Evolutionary conservation across 164 flowering plant species (phyloP).

Genomic region (Nymphaea colorata): DNA sequence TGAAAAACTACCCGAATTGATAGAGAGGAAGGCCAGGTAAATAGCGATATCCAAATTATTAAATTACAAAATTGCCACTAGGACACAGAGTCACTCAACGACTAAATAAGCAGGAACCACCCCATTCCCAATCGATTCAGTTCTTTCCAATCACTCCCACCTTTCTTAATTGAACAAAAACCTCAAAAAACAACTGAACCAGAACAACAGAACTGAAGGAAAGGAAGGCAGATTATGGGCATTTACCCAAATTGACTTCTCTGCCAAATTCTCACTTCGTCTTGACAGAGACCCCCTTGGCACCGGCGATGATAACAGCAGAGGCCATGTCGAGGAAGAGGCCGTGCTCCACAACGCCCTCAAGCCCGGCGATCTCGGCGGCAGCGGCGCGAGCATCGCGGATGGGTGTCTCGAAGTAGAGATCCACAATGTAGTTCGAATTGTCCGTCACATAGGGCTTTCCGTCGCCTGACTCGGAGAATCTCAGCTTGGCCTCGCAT

Average conservation of each 20-base stretch:
- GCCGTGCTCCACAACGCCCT: conserved; percentile 13
- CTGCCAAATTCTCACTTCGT: conserved; percentile 5
- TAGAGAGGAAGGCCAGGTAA: no score
- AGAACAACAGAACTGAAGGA: not conserved
- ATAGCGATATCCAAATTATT: no score
- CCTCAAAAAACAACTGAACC: not conserved
- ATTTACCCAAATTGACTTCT: not conserved
- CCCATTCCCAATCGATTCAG: not conserved
- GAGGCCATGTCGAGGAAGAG: conserved; percentile 9
- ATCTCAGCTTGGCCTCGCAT: conserved; percentile 5
- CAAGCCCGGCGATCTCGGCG: conserved; percentile 8
- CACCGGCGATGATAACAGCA: conserved; percentile 8
- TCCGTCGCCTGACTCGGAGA: conserved; percentile 1
- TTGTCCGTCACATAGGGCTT: conserved; percentile 12
- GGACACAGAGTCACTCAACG: not conserved
- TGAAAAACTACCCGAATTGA: no score
- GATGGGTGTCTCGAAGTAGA: conserved; percentile 11
- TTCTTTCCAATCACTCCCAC: not conserved
- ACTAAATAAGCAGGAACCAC: not conserved
- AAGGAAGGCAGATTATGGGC: not conserved
- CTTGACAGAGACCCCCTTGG: conserved; percentile 7
- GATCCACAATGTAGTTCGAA: conserved; percentile 12
- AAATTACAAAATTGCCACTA: not conserved
- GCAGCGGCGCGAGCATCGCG: conserved; percentile 7
- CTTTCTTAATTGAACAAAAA: not conserved